These are phyloP conservation scores for Azolla pinnata DNA, from an alignment of 75 land plant genomes.

Conservation along the genomic window DNA sequence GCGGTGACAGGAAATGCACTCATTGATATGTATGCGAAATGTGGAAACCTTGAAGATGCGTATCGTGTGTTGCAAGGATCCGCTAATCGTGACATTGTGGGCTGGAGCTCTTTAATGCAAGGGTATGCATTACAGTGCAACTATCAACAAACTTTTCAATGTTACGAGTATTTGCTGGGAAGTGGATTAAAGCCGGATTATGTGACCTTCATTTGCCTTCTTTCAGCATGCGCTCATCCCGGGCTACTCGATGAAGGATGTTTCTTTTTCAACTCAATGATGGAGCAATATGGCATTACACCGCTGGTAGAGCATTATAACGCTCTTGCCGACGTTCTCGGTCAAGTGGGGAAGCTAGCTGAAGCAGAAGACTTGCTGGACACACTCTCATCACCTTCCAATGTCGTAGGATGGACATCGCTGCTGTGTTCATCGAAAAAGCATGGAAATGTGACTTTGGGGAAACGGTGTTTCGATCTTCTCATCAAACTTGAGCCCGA, in stretches of 20 bases:
- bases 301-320: conserved; percentile 31
- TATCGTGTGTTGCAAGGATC: conserved; percentile 31
- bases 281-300: conserved; percentile 16
- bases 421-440: conserved; percentile 33
- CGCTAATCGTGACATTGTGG: conserved; percentile 25
- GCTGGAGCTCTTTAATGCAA: conserved; percentile 55
- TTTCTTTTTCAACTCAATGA: conserved; percentile 27
- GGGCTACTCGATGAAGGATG: conserved; percentile 36
- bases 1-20: not conserved
- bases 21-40: not conserved
- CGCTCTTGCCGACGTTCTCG: conserved; percentile 41
- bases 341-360: conserved; percentile 33
- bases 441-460: conserved; percentile 33
- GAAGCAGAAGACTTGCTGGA: conserved; percentile 40
- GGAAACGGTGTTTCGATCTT: conserved; percentile 27
- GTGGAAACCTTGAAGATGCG: conserved; percentile 36
- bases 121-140: conserved; percentile 37
- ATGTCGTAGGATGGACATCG: conserved; percentile 37
- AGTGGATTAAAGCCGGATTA: conserved; percentile 33
- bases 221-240: conserved; percentile 45
- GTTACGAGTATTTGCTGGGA: conserved; percentile 24
- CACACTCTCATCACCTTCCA: conserved; percentile 35
- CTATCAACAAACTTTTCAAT: conserved; percentile 21
- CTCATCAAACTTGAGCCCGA: conserved; percentile 14
- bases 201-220: conserved; percentile 21